Evolutionary conservation across 768 basidiomycete species (phyloP), one percentile per base, ranked within the genome.

Genomic region (Pulveroboletus sp.): DNA sequence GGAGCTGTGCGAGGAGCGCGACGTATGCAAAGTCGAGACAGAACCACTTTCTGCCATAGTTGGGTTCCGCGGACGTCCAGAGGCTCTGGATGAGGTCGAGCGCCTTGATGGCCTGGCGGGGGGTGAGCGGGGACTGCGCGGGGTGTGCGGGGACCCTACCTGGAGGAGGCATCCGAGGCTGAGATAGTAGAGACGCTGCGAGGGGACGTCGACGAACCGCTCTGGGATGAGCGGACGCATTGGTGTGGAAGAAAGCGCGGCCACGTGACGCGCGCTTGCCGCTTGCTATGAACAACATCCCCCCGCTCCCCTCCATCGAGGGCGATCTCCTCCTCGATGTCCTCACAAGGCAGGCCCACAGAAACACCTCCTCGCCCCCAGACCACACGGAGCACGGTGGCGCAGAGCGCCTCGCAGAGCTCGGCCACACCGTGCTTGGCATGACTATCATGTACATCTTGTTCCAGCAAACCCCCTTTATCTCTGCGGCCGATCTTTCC

Each of bases 121-220:
- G 9, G 23, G 43, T 58, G 36, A 59, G 39, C 5, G 42, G 32
- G n/a, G n/a, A 20, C 22, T 8, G 12, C 2, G 12, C 5, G 13
- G 14, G 6, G 6, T 6, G 0, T 0, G 20, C 1, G 16, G 1
- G 23, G 7, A 56, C 76, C n/a, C 47, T 54, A 87, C 91, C 77
- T 93, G 91, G 29, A 88, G 74, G 2, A 92, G 73, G 34, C 83
- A 77, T 8, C 85, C 87, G 22, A 92, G 68, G 52, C 89, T 86
- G 37, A 90, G 73, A 54, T 79, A 78, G 60, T 93, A 90, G 6
- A 89, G 76, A 43, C 93, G 76, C 63, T 92, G 89, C 14, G 89
- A 84, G 19, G 89, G 87, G 5, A 83, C 73, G 61, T 89, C 86
- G 26, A 93, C 56, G 62, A 82, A 82, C 48, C 75, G 77, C 66